Evolutionary conservation across 805 yeast species (phyloP).

Genomic region (Hagleromyces aurorensis): DNA sequence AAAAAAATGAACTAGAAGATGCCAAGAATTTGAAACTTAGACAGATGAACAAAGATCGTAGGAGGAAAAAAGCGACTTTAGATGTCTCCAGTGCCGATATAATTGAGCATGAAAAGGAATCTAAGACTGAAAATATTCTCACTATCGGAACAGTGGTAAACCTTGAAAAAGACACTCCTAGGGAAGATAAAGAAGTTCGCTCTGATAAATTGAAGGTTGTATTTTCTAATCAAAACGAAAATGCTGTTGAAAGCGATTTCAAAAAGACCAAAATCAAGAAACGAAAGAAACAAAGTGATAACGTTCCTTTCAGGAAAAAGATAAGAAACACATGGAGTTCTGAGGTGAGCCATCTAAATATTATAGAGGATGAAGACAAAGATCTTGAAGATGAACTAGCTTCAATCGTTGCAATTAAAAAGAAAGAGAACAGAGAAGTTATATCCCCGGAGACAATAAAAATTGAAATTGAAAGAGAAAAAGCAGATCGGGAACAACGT

Average conservation of each 20-base stretch:
- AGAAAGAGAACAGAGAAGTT: too few species aligned
- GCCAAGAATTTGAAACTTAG: constrained; percentile 28
- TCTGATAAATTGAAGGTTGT: constrained; percentile 16
- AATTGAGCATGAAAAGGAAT: constrained; percentile 14
- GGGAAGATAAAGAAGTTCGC: constrained; percentile 7
- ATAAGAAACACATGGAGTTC: too few species aligned
- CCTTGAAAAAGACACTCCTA: constrained; percentile 1
- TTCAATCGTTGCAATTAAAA: too few species aligned
- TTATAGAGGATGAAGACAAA: constrained; percentile 28
- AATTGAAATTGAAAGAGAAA: constrained; percentile 30
- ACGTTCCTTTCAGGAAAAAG: constrained; percentile 26
- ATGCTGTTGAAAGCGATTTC: constrained; percentile 29
- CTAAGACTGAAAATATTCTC: constrained; percentile 11
- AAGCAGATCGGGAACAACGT: constrained; percentile 15
- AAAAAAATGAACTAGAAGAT: constrained; percentile 22
- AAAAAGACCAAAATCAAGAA: constrained; percentile 34
- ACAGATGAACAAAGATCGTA: constrained; percentile 31
- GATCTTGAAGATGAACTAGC: constrained; percentile 36
- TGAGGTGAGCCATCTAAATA: too few species aligned
- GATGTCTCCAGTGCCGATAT: constrained; percentile 19
- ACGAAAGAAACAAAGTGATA: constrained; percentile 33
- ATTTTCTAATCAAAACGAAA: constrained; percentile 16
- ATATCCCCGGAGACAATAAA: constrained; percentile 31
- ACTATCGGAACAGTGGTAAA: constrained; percentile 13
- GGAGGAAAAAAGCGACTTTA: constrained; percentile 15